A percentile compares a stretch with the other conserved stretches of the same genome.
These are phyloP conservation scores for Geranium incanum DNA, from an alignment of 441 rosid genomes.

Conservation along the genomic window DNA sequence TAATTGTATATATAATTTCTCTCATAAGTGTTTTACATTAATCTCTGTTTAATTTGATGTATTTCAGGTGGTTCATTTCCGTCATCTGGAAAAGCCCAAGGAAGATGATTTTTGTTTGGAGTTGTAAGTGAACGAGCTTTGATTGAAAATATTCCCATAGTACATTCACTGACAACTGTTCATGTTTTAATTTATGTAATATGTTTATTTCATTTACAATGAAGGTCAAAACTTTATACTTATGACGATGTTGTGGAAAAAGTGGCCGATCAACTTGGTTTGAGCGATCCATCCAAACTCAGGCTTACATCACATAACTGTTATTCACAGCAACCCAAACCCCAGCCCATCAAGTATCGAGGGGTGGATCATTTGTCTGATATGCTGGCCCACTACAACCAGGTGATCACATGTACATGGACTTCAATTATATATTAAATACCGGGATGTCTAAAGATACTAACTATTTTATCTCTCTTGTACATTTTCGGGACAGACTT, in stretches of 20 bases:
- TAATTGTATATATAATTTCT: not conserved
- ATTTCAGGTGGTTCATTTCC: constrained; percentile 55
- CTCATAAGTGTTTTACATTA: not conserved
- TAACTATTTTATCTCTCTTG: not conserved
- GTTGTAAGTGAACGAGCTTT: constrained; percentile 40
- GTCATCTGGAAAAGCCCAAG: constrained; percentile 64
- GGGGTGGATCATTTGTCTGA: constrained; percentile 59
- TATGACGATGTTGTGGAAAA: constrained; percentile 71
- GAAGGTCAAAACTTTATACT: constrained; percentile 56
- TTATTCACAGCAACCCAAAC: constrained; percentile 72
- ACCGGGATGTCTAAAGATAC: not conserved
- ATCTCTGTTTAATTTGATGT: not conserved
- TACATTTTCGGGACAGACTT: constrained; percentile 36
- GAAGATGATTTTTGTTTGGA: constrained; percentile 63
- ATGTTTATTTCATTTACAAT: not conserved
- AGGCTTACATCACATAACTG: constrained; percentile 73
- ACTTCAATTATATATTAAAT: not conserved
- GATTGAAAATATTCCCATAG: not conserved
- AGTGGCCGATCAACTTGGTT: constrained; percentile 47
- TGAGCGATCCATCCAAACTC: constrained; percentile 66
- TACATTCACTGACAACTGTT: not conserved
- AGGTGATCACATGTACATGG: constrained; percentile 29
- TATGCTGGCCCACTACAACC: constrained; percentile 68
- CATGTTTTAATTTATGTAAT: constrained; percentile 12
- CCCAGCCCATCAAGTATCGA: constrained; percentile 66